phyloP scores from a whole-genome alignment of 2,329 filamentous ascomycete genomes.

The Pyrenophora teres region DNA sequence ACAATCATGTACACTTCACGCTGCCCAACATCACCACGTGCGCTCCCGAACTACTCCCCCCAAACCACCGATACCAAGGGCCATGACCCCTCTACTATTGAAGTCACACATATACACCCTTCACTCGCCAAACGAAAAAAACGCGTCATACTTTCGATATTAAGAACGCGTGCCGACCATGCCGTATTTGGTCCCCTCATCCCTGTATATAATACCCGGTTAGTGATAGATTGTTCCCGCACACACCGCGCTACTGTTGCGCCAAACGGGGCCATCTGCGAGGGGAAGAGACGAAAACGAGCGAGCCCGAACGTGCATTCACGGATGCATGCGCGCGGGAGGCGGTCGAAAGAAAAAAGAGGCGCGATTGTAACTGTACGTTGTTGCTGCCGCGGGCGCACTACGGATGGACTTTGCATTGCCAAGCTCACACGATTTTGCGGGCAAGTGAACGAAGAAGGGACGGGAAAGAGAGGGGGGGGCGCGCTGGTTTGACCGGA shows the following conservation, averaged over 20 bases:
- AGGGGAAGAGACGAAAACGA: neutral
- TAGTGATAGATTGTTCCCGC: conserved; percentile 22
- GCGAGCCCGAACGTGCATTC: too few species aligned
- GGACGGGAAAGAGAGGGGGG: too few species aligned
- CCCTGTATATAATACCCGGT: conserved; percentile 35
- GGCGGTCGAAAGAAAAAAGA: too few species aligned
- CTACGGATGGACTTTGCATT: too few species aligned
- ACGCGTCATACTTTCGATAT: conserved; percentile 17
- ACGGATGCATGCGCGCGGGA: too few species aligned
- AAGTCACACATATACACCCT: neutral
- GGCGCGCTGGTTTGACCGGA: neutral
- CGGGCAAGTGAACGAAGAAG: too few species aligned
- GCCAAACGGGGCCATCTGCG: too few species aligned
- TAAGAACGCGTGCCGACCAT: conserved; percentile 9
- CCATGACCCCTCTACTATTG: conserved; percentile 14
- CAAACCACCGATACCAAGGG: conserved; percentile 3
- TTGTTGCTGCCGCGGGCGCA: too few species aligned
- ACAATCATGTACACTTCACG: neutral
- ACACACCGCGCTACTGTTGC: conserved; percentile 8
- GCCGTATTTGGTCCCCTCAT: conserved; percentile 9
- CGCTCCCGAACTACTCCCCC: neutral
- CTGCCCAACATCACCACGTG: neutral
- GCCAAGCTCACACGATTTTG: too few species aligned
- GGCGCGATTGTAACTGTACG: too few species aligned
- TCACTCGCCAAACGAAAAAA: conserved; percentile 4